Base-by-base conservation (phyloP, 352 stramenopile genomes). In the Pythium inflatum region DNA sequence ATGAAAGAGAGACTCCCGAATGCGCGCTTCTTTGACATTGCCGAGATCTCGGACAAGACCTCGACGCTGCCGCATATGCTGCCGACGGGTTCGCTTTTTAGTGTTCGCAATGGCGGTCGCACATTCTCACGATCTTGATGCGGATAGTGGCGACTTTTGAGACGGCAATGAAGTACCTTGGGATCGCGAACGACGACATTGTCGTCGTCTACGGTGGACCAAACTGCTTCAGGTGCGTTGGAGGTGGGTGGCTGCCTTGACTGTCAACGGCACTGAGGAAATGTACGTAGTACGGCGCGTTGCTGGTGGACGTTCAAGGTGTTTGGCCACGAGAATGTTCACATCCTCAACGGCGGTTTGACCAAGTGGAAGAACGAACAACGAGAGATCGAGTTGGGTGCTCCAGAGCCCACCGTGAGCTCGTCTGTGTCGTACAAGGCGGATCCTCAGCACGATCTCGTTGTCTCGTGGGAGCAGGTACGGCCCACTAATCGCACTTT, bases 21-120 rank as follows among this genome's bases (percentile, higher is more conserved):
- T 33, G 92, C 94, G 12, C 72, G 81, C 33, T 98, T 95, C 76
- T 98, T 98, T 61, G 95, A 99, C 69, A 97, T 98, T 60, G 91
- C 97, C 36, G 80, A 93, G 61, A 83, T 93, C 51, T 74, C 83
- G 20, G 90, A 96, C 75, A 80, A 71, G 57, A 76, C 63, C 14
- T 90, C 83, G 3, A 84, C 77, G n/a, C 70, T 95, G 48, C 90
- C 90, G 66, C 90, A 97, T 73, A 96, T 95, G 86, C 66, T 97
- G 54, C 90, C 90, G 1, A 81, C 65, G 4, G 55, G 77, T 89
- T 25, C 24, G 55, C 14, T 5, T 4, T 51, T 31, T 51, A 30
- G 8, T 20, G 1, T 7, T 30, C 41, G 49, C 4, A n/a, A 36
- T 55, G 12, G 13, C 1, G 18, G 8, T 2, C n/a, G 7, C 3